These are phyloP conservation scores for Cubamyces sp. DNA, from an alignment of 768 basidiomycete species.

Conservation along the genomic window DNA sequence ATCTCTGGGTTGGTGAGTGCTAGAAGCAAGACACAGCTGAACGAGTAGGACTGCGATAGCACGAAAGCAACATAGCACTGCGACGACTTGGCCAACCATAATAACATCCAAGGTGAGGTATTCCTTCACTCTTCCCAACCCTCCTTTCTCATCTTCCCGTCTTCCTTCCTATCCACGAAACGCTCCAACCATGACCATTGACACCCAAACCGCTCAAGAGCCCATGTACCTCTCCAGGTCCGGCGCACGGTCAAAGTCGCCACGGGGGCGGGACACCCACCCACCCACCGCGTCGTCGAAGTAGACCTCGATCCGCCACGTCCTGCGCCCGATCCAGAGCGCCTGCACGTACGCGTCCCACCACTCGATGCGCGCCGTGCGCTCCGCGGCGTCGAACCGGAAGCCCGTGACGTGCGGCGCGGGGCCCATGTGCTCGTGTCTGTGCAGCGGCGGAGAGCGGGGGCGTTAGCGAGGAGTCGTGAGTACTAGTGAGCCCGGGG, in stretches of 20 bases:
- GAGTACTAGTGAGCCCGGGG: background rate
- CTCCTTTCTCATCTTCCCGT: too few species aligned
- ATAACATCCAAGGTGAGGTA: too few species aligned
- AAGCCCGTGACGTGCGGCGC: constrained; percentile 9
- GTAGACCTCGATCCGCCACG: constrained; percentile 11
- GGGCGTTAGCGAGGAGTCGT: too few species aligned
- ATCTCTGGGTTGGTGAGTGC: too few species aligned
- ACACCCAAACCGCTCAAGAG: background rate
- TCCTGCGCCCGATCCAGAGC: constrained; percentile 4
- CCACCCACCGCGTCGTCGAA: constrained; percentile 3
- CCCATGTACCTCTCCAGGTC: background rate
- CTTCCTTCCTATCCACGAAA: too few species aligned
- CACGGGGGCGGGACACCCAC: constrained; percentile 12
- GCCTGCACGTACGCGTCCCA: constrained; percentile 4
- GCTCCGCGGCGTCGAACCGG: background rate
- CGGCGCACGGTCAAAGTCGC: background rate
- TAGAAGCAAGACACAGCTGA: too few species aligned
- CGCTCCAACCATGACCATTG: too few species aligned
- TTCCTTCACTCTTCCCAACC: too few species aligned
- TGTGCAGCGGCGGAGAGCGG: background rate
- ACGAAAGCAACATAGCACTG: too few species aligned
- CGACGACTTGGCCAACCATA: too few species aligned
- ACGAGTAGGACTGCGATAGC: too few species aligned
- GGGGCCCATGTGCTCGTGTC: constrained; percentile 12
- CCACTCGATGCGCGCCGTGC: constrained; percentile 10